A percentile compares a stretch with the other conserved stretches of the same genome.
Conservation (phyloP, 2,329 filamentous ascomycete genomes). For the Sporothrix curviconia region DNA sequence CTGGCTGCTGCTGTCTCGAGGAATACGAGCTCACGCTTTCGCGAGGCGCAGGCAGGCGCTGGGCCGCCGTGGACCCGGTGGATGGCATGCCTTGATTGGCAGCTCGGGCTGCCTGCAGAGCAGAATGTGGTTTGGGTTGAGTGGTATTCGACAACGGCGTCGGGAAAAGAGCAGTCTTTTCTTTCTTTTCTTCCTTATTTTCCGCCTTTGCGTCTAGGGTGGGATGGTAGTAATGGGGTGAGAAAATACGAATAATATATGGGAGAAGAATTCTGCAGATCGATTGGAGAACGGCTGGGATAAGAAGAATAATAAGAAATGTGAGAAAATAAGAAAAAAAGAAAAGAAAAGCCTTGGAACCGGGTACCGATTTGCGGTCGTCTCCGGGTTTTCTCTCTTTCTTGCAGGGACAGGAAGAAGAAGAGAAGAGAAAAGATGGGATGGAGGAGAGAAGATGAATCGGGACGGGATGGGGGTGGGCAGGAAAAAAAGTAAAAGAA, state of each 20-base stretch:
- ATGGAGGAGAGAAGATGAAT: neutral
- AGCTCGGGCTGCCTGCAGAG: neutral
- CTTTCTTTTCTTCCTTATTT: too few species aligned
- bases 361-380: too few species aligned
- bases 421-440: neutral
- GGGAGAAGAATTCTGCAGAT: too few species aligned
- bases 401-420: neutral
- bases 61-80: conserved; percentile 6
- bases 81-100: conserved; percentile 10
- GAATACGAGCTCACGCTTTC: conserved; percentile 17
- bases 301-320: too few species aligned
- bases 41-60: conserved; percentile 11
- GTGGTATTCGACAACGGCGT: too few species aligned
- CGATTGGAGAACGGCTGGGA: too few species aligned
- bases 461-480: neutral
- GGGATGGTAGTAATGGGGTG: too few species aligned
- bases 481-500: neutral
- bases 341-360: neutral
- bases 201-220: too few species aligned
- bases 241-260: too few species aligned
- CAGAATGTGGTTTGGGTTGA: neutral
- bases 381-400: neutral
- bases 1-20: conserved; percentile 6
- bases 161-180: too few species aligned
- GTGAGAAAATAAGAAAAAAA: neutral